Conservation (phyloP, 108 stramenopile species). For the Nitzschia inconspicua region DNA sequence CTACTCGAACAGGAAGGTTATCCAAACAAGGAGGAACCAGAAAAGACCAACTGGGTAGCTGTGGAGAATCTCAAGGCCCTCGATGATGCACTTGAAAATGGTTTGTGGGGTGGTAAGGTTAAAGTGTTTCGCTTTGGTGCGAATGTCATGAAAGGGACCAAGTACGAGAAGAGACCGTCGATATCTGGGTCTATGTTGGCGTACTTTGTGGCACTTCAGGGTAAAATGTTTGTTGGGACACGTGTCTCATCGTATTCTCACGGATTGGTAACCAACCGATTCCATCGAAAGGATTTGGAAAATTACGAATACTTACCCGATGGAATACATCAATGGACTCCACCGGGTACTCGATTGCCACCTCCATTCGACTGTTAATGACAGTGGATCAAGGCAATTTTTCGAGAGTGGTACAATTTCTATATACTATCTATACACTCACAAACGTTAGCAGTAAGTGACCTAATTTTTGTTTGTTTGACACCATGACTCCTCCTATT, state of each 20-base stretch:
- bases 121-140: conserved; percentile 18
- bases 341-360: not conserved
- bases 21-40: too few relatives aligned
- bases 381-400: too few relatives aligned
- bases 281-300: conserved; percentile 6
- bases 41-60: conserved; percentile 4
- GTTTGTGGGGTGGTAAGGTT: conserved; percentile 22
- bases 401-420: too few relatives aligned
- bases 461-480: too few relatives aligned
- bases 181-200: conserved; percentile 19
- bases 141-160: conserved; percentile 7
- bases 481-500: conserved; percentile 2
- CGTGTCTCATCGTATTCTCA: conserved; percentile 21
- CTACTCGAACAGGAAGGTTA: too few relatives aligned
- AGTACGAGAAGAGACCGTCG: not conserved
- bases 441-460: too few relatives aligned
- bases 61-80: conserved; percentile 15
- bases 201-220: conserved; percentile 15
- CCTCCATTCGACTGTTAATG: conserved; percentile 11
- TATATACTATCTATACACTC: too few relatives aligned
- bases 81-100: conserved; percentile 11
- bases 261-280: conserved; percentile 8
- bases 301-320: conserved; percentile 22
- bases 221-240: conserved; percentile 23
- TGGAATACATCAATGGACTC: conserved; percentile 15